phyloP scores from a whole-genome alignment of 2,329 filamentous ascomycete species.

The Chaetomiaceae sp. region DNA sequence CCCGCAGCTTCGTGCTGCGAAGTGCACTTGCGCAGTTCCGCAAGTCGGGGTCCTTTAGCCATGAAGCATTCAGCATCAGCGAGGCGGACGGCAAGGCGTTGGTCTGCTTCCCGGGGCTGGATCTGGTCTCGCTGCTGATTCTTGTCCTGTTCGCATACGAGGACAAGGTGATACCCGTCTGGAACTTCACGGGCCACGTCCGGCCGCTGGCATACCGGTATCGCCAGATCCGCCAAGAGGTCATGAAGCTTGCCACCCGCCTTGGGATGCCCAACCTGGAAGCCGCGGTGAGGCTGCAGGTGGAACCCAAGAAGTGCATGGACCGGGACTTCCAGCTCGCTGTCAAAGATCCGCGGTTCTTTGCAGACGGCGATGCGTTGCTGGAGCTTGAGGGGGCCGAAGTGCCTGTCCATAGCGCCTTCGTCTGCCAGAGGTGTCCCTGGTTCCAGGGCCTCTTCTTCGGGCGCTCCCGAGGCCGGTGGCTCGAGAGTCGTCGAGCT shows the following conservation, averaged over 20 bases:
- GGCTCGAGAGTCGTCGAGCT: slow-evolving; percentile 69
- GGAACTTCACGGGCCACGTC: slow-evolving; percentile 70
- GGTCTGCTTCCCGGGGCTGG: slow-evolving; percentile 64
- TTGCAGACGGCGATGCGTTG: slow-evolving; percentile 73
- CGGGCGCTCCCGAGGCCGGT: slow-evolving; percentile 79
- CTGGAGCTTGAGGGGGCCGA: slow-evolving; percentile 74
- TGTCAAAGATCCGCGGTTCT: slow-evolving; percentile 64
- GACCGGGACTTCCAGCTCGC: slow-evolving; percentile 67
- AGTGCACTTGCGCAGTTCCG: slow-evolving; percentile 56
- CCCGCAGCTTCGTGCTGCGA: slow-evolving; percentile 66
- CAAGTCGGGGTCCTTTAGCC: slow-evolving; percentile 47
- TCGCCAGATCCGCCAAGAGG: slow-evolving; percentile 72
- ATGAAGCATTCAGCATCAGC: slow-evolving; percentile 58
- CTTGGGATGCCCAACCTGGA: slow-evolving; percentile 71
- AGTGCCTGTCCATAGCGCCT: slow-evolving; percentile 67
- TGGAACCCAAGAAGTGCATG: slow-evolving; percentile 58
- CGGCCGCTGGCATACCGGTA: slow-evolving; percentile 66
- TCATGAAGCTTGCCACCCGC: slow-evolving; percentile 78
- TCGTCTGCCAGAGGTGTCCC: slow-evolving; percentile 79
- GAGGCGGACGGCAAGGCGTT: slow-evolving; percentile 47
- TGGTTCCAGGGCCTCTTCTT: slow-evolving; percentile 90
- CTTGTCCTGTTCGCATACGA: slow-evolving; percentile 76
- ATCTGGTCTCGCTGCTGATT: slow-evolving; percentile 76
- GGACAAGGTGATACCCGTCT: slow-evolving; percentile 76
- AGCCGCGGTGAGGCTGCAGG: slow-evolving; percentile 71